A percentile compares a stretch with the other conserved stretches of the same genome.
phyloP scores from a whole-genome alignment of 352 stramenopile species.

The Phytophthora kernoviae region DNA sequence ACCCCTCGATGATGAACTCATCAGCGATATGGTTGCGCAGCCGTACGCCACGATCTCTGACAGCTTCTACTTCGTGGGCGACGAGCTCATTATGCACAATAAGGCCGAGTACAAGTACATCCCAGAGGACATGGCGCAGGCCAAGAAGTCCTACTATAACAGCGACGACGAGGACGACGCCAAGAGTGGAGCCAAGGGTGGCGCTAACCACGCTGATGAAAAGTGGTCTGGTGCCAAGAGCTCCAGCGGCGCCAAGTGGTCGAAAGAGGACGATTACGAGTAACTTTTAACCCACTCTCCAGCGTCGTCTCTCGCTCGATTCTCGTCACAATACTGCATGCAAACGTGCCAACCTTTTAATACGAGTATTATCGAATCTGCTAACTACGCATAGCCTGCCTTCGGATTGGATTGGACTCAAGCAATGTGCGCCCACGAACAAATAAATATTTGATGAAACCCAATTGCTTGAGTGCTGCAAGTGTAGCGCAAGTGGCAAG shows the following conservation, averaged over 20 bases:
- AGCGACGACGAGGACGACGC: slow-evolving; percentile 82
- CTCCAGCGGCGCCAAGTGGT: slow-evolving; percentile 77
- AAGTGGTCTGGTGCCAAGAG: slow-evolving; percentile 51
- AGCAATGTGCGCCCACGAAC: not conserved
- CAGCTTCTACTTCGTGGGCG: slow-evolving; percentile 96
- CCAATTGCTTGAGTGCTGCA: no score
- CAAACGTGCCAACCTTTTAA: slow-evolving; percentile 2
- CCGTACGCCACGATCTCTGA: slow-evolving; percentile 95
- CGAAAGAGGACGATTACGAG: slow-evolving; percentile 92
- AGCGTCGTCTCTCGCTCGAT: slow-evolving; percentile 1
- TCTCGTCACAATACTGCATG: slow-evolving; percentile 5
- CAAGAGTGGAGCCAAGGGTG: slow-evolving; percentile 59
- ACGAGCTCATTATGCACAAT: slow-evolving; percentile 97
- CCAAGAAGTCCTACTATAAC: slow-evolving; percentile 92
- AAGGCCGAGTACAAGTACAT: slow-evolving; percentile 95
- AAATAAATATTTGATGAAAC: slow-evolving; percentile 13
- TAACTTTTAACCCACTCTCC: slow-evolving; percentile 43
- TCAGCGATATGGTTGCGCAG: slow-evolving; percentile 94
- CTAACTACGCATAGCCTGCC: not conserved
- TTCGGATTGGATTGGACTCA: not conserved
- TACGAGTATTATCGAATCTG: not conserved
- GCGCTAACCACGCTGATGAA: slow-evolving; percentile 50
- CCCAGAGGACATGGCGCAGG: slow-evolving; percentile 87
- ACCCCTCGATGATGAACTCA: slow-evolving; percentile 92
- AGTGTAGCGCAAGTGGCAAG: not conserved